phyloP scores from a whole-genome alignment of 2,329 filamentous ascomycete species.

The Rutstroemia sp. region DNA sequence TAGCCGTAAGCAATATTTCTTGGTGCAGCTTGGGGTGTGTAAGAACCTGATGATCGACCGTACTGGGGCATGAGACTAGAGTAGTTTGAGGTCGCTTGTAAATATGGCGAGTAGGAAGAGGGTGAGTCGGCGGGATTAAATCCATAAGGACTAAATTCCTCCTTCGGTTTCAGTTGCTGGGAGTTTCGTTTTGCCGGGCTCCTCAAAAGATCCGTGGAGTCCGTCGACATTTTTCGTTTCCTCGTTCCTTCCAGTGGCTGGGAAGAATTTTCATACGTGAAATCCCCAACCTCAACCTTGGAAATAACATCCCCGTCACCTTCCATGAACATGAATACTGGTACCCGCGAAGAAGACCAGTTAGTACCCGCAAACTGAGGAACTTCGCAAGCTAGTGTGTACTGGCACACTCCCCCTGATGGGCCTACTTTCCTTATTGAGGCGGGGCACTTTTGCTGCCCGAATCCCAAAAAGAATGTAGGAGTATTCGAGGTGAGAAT shows the following conservation, averaged over 20 bases:
- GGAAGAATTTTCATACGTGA: slow-evolving; percentile 45
- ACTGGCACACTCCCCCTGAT: slow-evolving; percentile 57
- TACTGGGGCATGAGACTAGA: slow-evolving; percentile 30
- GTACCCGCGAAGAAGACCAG: slow-evolving; percentile 46
- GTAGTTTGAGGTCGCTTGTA: slow-evolving; percentile 41
- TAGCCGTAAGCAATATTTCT: slow-evolving; percentile 36
- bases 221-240: slow-evolving; percentile 49
- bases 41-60: slow-evolving; percentile 30
- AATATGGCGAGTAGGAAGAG: slow-evolving; percentile 41
- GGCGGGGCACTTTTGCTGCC: slow-evolving; percentile 64
- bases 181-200: slow-evolving; percentile 41
- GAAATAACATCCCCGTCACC: slow-evolving; percentile 43
- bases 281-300: slow-evolving; percentile 50
- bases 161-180: slow-evolving; percentile 40
- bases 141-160: slow-evolving; percentile 46
- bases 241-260: slow-evolving; percentile 36
- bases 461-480: slow-evolving; percentile 65
- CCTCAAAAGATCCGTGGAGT: slow-evolving; percentile 38
- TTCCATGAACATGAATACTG: slow-evolving; percentile 53
- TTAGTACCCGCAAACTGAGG: slow-evolving; percentile 56
- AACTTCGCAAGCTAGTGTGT: slow-evolving; percentile 64
- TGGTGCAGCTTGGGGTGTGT: slow-evolving; percentile 31
- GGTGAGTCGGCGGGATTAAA: slow-evolving; percentile 42
- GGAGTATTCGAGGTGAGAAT: slow-evolving; percentile 51
- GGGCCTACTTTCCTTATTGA: slow-evolving; percentile 54